phyloP scores from a whole-genome alignment of 768 basidiomycete species.

The Neoboletus brunneissimus region DNA sequence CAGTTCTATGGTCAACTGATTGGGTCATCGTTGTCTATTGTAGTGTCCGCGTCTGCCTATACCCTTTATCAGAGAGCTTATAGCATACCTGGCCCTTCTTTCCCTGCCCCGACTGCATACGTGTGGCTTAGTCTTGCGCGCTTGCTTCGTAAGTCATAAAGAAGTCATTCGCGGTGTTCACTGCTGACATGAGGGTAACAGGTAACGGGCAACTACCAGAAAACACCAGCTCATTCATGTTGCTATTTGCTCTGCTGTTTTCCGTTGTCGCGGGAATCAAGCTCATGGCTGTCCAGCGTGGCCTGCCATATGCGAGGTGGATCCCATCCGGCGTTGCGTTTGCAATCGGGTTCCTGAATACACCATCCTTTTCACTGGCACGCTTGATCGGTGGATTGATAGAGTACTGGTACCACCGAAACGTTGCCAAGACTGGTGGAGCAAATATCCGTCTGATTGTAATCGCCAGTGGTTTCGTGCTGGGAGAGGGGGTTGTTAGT shows the following conservation, averaged over 20 bases:
- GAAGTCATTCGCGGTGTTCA: neutral
- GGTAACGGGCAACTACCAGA: constrained; percentile 82
- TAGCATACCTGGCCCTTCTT: constrained; percentile 88
- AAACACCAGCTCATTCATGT: constrained; percentile 75
- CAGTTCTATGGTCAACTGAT: constrained; percentile 95
- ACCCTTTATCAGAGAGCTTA: constrained; percentile 86
- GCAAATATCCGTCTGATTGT: constrained; percentile 77
- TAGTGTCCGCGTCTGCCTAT: constrained; percentile 87
- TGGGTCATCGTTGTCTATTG: constrained; percentile 82
- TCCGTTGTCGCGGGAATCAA: constrained; percentile 65
- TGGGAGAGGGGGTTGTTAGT: constrained; percentile 92
- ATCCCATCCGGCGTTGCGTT: constrained; percentile 93
- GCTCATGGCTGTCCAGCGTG: constrained; percentile 49
- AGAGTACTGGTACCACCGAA: constrained; percentile 66
- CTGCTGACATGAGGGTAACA: constrained; percentile 29
- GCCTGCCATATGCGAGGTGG: constrained; percentile 62
- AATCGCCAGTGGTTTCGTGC: constrained; percentile 90
- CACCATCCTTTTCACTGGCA: constrained; percentile 91
- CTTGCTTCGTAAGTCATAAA: constrained; percentile 57
- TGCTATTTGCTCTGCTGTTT: constrained; percentile 70
- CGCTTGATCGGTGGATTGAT: constrained; percentile 84
- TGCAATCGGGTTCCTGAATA: constrained; percentile 94
- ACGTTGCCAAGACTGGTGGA: constrained; percentile 45
- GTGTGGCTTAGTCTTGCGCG: constrained; percentile 85
- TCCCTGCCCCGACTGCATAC: constrained; percentile 93